Evolutionary conservation across 2,329 filamentous ascomycete species (phyloP).

Genomic region (Cytospora chrysosperma): DNA sequence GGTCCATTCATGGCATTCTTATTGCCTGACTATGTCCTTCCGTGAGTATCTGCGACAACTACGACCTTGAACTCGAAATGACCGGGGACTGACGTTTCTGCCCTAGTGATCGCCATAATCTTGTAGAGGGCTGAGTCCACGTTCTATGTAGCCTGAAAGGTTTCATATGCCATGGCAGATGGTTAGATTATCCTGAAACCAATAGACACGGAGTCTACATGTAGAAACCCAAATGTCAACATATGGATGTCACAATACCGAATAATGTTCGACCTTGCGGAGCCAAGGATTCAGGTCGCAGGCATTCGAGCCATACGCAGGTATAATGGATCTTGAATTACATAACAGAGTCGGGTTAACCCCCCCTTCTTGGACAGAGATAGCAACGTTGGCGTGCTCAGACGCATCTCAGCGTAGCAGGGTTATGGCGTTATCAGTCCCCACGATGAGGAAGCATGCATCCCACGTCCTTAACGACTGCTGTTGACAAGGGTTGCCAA

Average conservation of each 20-base stretch:
- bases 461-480: neutral
- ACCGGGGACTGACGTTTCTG: neutral
- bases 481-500: neutral
- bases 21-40: neutral
- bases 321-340: neutral
- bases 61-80: neutral
- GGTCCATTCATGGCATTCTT: neutral
- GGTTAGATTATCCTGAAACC: neutral
- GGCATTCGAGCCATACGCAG: neutral
- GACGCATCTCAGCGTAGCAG: neutral
- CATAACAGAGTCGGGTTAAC: neutral
- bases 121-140: neutral
- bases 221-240: too few species aligned
- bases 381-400: neutral
- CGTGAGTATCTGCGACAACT: neutral
- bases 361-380: neutral
- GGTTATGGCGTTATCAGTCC: conserved; percentile 10
- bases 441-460: conserved; percentile 3
- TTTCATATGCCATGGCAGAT: neutral
- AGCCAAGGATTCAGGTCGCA: neutral
- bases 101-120: neutral
- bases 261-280: neutral
- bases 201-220: neutral
- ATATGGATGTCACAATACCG: neutral
- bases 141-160: neutral